Evolutionary conservation across 2,329 filamentous ascomycete species (phyloP).

Genomic region (Gliomastix tumulicola): DNA sequence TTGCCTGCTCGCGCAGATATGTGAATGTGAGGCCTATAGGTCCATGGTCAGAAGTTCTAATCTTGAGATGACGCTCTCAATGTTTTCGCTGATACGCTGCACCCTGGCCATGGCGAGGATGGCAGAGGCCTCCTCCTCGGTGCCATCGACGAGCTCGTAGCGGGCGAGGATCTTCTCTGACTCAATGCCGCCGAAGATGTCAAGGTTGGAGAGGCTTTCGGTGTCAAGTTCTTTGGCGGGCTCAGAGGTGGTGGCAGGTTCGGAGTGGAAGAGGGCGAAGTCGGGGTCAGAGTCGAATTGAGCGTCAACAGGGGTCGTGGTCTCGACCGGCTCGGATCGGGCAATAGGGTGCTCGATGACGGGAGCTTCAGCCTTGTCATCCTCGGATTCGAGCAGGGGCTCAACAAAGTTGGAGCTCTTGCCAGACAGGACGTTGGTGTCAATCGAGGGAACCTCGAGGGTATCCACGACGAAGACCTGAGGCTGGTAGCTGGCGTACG

Average conservation of each 20-base stretch:
- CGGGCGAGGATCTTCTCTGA: conserved; percentile 57
- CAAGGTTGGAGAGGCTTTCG: conserved; percentile 28
- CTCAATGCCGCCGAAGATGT: conserved; percentile 47
- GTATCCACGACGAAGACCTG: conserved; percentile 72
- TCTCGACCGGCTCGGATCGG: conserved; percentile 20
- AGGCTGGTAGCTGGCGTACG: conserved; percentile 58
- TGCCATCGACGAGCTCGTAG: conserved; percentile 57
- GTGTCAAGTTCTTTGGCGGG: conserved; percentile 28
- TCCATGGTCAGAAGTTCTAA: conserved; percentile 28
- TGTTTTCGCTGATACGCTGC: conserved; percentile 35
- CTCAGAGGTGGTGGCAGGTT: conserved; percentile 14
- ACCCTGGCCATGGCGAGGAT: conserved; percentile 40
- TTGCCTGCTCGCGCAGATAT: background rate
- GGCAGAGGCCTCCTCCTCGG: conserved; percentile 38
- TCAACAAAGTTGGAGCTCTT: conserved; percentile 55
- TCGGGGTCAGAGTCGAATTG: conserved; percentile 57
- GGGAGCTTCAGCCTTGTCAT: conserved; percentile 51
- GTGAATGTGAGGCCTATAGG: conserved; percentile 12
- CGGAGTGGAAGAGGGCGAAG: conserved; percentile 53
- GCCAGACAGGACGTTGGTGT: conserved; percentile 59
- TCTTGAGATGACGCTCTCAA: conserved; percentile 25
- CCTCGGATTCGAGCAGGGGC: conserved; percentile 28
- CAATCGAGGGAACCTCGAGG: conserved; percentile 57
- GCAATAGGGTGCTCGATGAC: conserved; percentile 41
- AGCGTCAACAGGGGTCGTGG: conserved; percentile 29